Percentiles rank a stretch among this genome's conserved stretches.
phyloP scores from a whole-genome alignment of 352 stramenopile genomes.

The Pythium aristosporum region DNA sequence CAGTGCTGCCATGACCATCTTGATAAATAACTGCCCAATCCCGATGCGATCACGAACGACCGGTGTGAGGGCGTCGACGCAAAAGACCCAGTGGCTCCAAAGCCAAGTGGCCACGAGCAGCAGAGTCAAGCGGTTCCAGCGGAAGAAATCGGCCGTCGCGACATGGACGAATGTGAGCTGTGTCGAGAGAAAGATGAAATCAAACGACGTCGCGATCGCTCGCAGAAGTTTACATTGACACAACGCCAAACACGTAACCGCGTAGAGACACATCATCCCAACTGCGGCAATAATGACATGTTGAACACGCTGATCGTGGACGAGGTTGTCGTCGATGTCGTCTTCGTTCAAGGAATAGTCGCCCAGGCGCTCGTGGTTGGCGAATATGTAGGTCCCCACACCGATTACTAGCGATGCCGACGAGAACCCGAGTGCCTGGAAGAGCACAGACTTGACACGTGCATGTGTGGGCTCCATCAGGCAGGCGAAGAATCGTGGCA shows the following conservation, averaged over 20 bases:
- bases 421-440: neutral
- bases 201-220: constrained; percentile 14
- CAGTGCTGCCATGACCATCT: constrained; percentile 7
- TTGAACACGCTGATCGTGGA: neutral
- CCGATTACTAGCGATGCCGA: constrained; percentile 5
- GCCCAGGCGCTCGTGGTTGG: neutral
- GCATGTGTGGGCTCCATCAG: neutral
- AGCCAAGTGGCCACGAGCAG: constrained; percentile 21
- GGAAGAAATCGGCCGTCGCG: constrained; percentile 24
- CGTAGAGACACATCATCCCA: constrained; percentile 4
- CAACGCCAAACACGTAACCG: neutral
- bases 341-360: neutral
- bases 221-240: constrained; percentile 14
- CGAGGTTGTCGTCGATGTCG: neutral
- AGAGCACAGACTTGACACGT: neutral
- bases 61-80: constrained; percentile 21
- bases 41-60: constrained; percentile 11
- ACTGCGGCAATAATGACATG: neutral
- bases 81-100: constrained; percentile 26
- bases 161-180: constrained; percentile 27
- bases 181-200: constrained; percentile 24
- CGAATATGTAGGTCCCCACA: constrained; percentile 5
- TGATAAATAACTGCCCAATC: neutral
- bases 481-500: constrained; percentile 10
- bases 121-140: constrained; percentile 4